Conservation (phyloP, 495 filamentous ascomycete species). For the Podospora pseudopauciseta region DNA sequence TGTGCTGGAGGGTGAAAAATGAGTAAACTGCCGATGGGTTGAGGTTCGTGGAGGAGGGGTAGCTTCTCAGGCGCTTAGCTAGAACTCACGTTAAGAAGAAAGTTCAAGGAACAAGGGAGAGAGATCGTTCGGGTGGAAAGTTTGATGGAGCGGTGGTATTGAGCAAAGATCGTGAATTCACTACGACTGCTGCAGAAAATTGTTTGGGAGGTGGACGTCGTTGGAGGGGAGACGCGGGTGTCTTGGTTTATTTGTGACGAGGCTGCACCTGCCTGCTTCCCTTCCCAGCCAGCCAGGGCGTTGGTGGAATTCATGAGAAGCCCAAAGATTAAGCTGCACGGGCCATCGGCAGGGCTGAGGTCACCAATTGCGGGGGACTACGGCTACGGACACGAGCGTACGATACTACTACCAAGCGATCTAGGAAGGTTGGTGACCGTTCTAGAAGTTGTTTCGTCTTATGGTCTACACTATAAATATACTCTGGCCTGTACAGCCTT, state of each 20-base stretch:
- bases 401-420: background rate
- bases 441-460: slow-evolving; percentile 7
- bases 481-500: background rate
- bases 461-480: no score
- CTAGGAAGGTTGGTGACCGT: slow-evolving; percentile 16
- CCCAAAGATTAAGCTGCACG: slow-evolving; percentile 34
- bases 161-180: background rate
- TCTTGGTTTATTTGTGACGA: slow-evolving; percentile 19
- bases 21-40: slow-evolving; percentile 8
- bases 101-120: background rate
- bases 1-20: slow-evolving; percentile 10
- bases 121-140: background rate
- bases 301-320: slow-evolving; percentile 39
- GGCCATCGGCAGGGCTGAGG: slow-evolving; percentile 28
- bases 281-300: slow-evolving; percentile 22
- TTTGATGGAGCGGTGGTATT: background rate
- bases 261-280: slow-evolving; percentile 27
- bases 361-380: background rate
- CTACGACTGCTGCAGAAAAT: background rate
- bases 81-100: background rate
- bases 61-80: slow-evolving; percentile 24
- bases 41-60: slow-evolving; percentile 22
- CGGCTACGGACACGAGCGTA: background rate
- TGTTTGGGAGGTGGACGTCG: slow-evolving; percentile 4
- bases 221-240: slow-evolving; percentile 3